Evolutionary conservation across 306 rosid genomes (phyloP), one percentile per base, ranked within the genome.

Genomic region (Cicer judaicum): DNA sequence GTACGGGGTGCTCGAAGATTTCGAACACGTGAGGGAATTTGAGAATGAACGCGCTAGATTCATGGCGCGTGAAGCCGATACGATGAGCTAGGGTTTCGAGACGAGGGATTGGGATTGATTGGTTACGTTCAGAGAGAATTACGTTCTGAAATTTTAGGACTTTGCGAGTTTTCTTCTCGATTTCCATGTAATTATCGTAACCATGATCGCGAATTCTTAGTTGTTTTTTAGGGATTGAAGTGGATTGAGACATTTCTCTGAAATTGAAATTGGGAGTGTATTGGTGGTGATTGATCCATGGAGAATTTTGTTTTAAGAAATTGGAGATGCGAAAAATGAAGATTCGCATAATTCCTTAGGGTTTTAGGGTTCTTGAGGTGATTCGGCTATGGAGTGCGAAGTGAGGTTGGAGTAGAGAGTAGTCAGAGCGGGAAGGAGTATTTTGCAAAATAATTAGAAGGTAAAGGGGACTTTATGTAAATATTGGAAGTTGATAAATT

Each of bases 11-110:
- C 79, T 94, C 96, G 61, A 87, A 94, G 54, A 94, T 74, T 40
- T 93, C 96, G 16, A 93, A 91, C 0, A 93, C 87, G 56, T 91
- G 94, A 1, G 98, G 96, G 81, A 91, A 93, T 61, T 91, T 93
- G 64, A 93, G 92, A 5, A 91, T 21, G 69, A 91, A 93, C 13
- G 88, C 87, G 7, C 91, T 89, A 4, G 88, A 81, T 53, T 91
- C 88, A 70, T 84, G 62, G 65, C 86, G 97, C 54, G 84, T 80
- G 84, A 93, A 86, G 36, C 97, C 96, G 1, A 91, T 48, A 24
- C 96, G 90, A 55, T 89, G 91, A 55, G 92, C 85, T n/a, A 89
- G 84, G 78, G 79, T 54, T 71, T 93, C 94, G 53, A 94, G 94
- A 78, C 94, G 93, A 41, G 96, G 77, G 73, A 81, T 78, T 29